Evolutionary conservation across 2,329 filamentous ascomycete genomes (phyloP).

Genomic region (Colletotrichum sublineola): DNA sequence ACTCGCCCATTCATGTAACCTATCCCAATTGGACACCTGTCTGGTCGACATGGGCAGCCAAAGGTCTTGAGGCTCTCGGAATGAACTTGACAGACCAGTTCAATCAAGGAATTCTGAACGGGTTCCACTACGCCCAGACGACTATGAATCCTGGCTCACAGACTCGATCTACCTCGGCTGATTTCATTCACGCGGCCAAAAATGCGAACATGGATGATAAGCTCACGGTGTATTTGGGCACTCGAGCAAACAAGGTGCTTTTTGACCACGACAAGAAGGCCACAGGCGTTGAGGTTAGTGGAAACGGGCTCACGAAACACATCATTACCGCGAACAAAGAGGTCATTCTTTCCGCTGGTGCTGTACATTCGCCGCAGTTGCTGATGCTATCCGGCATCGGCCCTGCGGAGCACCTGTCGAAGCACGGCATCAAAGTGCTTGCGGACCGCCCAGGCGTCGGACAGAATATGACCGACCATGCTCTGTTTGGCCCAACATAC

Average conservation of each 20-base stretch:
- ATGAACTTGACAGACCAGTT: constrained; percentile 52
- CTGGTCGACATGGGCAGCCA: constrained; percentile 43
- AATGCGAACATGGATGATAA: constrained; percentile 46
- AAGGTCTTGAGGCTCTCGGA: constrained; percentile 56
- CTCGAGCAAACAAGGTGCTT: constrained; percentile 59
- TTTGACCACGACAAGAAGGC: constrained; percentile 57
- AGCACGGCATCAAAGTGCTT: constrained; percentile 58
- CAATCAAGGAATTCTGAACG: constrained; percentile 55
- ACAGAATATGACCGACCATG: constrained; percentile 82
- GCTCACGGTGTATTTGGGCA: constrained; percentile 56
- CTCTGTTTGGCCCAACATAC: constrained; percentile 28
- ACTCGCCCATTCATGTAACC: constrained; percentile 47
- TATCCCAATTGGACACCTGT: constrained; percentile 44
- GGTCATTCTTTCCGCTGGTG: constrained; percentile 27
- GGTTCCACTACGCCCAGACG: constrained; percentile 47
- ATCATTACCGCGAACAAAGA: constrained; percentile 33
- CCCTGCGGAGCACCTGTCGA: constrained; percentile 54
- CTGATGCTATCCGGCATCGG: constrained; percentile 54
- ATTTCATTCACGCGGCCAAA: constrained; percentile 51
- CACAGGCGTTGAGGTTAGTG: constrained; percentile 54
- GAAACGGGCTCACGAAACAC: constrained; percentile 34
- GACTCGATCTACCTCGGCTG: constrained; percentile 52
- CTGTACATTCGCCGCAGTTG: constrained; percentile 34
- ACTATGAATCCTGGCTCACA: constrained; percentile 48
- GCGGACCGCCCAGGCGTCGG: constrained; percentile 79